These are phyloP conservation scores for Aspergillus sp. DNA, from an alignment of 2,329 filamentous ascomycete genomes.

Conservation along the genomic window DNA sequence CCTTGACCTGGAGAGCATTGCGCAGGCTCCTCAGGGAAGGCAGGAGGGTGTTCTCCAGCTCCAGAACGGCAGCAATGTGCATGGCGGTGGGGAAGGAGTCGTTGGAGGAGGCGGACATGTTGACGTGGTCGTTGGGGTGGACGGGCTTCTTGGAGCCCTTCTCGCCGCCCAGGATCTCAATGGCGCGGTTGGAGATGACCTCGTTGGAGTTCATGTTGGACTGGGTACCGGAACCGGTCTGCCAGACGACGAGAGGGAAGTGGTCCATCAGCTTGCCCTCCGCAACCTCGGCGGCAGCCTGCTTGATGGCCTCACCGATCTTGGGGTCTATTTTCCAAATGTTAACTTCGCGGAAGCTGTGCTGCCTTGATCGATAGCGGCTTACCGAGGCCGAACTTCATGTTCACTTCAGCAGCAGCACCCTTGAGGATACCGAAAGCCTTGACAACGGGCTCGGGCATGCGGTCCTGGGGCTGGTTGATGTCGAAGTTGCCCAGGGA, in stretches of 20 bases:
- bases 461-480: conserved; percentile 98
- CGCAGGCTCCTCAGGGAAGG: conserved; percentile 81
- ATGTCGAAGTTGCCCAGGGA: conserved; percentile 98
- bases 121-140: conserved; percentile 99
- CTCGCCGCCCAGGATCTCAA: conserved; percentile 90
- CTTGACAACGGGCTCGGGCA: conserved; percentile 88
- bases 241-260: conserved; percentile 98
- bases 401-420: conserved; percentile 92
- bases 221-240: conserved; percentile 97
- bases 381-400: conserved; percentile 80
- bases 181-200: conserved; percentile 98
- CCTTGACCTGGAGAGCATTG: conserved; percentile 82
- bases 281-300: conserved; percentile 91
- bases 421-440: conserved; percentile 98
- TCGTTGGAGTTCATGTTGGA: conserved; percentile 99
- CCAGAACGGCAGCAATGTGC: conserved; percentile 96
- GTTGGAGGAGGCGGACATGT: conserved; percentile 98
- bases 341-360: conserved; percentile 14
- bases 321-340: conserved; percentile 68
- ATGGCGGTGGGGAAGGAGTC: conserved; percentile 99
- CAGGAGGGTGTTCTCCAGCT: conserved; percentile 82
- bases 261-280: conserved; percentile 92
- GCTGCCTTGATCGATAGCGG: conserved; percentile 10
- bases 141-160: conserved; percentile 98
- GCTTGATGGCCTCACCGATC: conserved; percentile 88